phyloP scores from a whole-genome alignment of 352 stramenopile species.

The Globisporangium yorkense region DNA sequence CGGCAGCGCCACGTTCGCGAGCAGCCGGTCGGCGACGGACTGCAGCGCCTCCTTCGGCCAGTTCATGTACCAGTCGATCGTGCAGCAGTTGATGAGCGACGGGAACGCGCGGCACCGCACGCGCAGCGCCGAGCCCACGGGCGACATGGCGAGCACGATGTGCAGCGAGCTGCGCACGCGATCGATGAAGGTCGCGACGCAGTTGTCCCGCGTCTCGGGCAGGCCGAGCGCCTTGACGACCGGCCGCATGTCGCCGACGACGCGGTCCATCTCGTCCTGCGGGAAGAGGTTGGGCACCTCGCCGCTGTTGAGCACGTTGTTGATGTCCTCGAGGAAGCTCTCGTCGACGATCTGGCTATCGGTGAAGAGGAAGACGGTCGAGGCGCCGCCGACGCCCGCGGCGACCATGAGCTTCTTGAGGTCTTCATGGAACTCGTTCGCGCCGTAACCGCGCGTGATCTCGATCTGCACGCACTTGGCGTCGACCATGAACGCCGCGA shows the following conservation, averaged over 20 bases:
- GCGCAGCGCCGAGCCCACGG: conserved; percentile 89
- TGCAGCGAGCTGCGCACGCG: conserved; percentile 91
- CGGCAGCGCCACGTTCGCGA: conserved; percentile 76
- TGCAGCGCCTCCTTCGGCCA: conserved; percentile 91
- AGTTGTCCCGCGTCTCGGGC: conserved; percentile 90
- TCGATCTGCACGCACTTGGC: conserved; percentile 91
- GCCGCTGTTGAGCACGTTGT: conserved; percentile 95
- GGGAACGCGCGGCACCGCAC: conserved; percentile 92
- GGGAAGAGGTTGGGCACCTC: conserved; percentile 95
- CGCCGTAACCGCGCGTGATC: conserved; percentile 89
- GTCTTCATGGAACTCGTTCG: conserved; percentile 90
- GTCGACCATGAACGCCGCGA: conserved; percentile 90
- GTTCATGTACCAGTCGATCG: conserved; percentile 96
- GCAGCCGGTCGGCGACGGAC: conserved; percentile 85
- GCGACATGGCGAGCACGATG: conserved; percentile 94
- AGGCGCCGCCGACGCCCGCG: conserved; percentile 78
- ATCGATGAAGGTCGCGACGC: conserved; percentile 85
- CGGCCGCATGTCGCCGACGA: conserved; percentile 90
- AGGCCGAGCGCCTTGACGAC: conserved; percentile 86
- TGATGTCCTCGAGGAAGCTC: conserved; percentile 95
- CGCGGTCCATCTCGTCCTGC: conserved; percentile 91
- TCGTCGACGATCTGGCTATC: conserved; percentile 95
- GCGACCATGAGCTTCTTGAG: conserved; percentile 92
- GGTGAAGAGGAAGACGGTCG: conserved; percentile 92
- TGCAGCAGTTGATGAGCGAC: conserved; percentile 96